These are phyloP conservation scores for Dryas drummondii DNA, from an alignment of 306 rosid genomes.

Conservation along the genomic window DNA sequence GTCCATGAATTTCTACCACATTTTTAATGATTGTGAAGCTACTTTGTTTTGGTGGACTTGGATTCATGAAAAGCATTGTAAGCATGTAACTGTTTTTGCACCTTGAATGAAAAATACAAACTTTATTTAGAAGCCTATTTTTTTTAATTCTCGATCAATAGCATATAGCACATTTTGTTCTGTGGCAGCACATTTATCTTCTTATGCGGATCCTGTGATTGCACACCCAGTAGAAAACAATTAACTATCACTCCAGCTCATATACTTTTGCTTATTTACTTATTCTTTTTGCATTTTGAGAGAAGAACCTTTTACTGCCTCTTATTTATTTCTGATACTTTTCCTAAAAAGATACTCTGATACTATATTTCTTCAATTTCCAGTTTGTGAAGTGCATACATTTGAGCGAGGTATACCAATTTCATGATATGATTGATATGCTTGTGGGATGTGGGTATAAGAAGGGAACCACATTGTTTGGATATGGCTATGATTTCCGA, in stretches of 20 bases:
- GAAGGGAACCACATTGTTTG: constrained; percentile 92
- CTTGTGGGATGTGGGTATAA: constrained; percentile 76
- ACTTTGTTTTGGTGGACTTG: background rate
- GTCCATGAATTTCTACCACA: background rate
- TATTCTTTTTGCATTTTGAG: background rate
- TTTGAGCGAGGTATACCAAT: constrained; percentile 73
- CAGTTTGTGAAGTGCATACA: constrained; percentile 73
- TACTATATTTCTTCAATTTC: constrained; percentile 27
- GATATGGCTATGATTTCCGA: constrained; percentile 91
- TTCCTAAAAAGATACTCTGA: background rate
- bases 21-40: background rate
- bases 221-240: background rate
- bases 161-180: background rate
- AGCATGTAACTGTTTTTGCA: background rate
- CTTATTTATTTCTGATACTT: background rate
- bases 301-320: background rate
- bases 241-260: background rate
- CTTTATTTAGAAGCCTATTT: background rate
- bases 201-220: background rate
- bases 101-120: background rate
- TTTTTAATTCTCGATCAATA: too few relatives aligned
- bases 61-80: background rate
- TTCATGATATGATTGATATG: constrained; percentile 88
- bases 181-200: background rate
- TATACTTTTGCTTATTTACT: background rate